Percentiles rank a stretch among this genome's conserved stretches.
Evolutionary conservation across 495 filamentous ascomycete species (phyloP).

Genomic region (Neurospora terricola): DNA sequence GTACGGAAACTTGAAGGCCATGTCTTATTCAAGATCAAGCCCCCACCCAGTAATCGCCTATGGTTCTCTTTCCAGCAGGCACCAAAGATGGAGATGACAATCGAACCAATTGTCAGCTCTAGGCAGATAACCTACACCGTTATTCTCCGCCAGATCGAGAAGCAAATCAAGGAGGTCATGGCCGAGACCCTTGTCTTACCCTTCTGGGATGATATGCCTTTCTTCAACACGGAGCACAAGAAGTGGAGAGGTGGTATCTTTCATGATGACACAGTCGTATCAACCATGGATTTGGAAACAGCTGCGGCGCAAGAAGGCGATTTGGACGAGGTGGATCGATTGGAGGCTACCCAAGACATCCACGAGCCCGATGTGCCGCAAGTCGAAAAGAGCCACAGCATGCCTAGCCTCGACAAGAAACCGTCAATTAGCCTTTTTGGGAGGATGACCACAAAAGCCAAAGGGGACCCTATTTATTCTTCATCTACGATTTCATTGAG

Average conservation of each 20-base stretch:
- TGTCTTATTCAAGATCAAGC: slow-evolving; percentile 76
- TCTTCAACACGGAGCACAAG: slow-evolving; percentile 67
- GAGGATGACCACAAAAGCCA: slow-evolving; percentile 26
- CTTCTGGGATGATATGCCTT: slow-evolving; percentile 91
- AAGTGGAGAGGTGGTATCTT: slow-evolving; percentile 85
- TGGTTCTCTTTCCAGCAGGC: slow-evolving; percentile 91
- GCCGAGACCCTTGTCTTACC: slow-evolving; percentile 88
- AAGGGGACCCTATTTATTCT: slow-evolving; percentile 14
- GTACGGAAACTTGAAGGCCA: slow-evolving; percentile 82
- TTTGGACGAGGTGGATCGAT: slow-evolving; percentile 36
- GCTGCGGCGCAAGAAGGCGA: slow-evolving; percentile 49
- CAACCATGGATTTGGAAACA: slow-evolving; percentile 29
- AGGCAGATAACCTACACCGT: slow-evolving; percentile 90
- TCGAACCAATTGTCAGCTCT: slow-evolving; percentile 90
- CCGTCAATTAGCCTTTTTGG: slow-evolving; percentile 29
- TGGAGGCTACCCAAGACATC: slow-evolving; percentile 21
- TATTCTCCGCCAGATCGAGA: slow-evolving; percentile 88
- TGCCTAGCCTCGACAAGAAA: slow-evolving; percentile 16
- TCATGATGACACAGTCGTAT: slow-evolving; percentile 38
- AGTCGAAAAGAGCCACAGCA: slow-evolving; percentile 54
- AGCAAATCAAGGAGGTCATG: slow-evolving; percentile 82
- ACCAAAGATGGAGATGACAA: slow-evolving; percentile 84
- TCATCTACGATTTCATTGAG: slow-evolving; percentile 28
- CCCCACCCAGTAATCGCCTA: slow-evolving; percentile 85
- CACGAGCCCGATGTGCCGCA: slow-evolving; percentile 29